Conservation (phyloP, 169 alveolate genomes). For the Eimeria sp. region DNA sequence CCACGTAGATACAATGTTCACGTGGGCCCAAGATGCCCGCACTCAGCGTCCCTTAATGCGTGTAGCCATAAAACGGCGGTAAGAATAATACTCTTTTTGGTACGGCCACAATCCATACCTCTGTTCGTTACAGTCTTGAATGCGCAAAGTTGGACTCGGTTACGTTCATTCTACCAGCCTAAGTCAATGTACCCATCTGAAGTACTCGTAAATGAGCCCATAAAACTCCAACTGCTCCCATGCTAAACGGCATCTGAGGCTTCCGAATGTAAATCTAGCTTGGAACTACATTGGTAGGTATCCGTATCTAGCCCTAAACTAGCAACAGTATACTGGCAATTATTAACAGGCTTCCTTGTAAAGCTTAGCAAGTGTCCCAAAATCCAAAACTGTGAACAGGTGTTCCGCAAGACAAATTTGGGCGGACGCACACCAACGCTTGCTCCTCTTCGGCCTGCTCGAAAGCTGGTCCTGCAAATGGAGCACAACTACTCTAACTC, state of each 20-base stretch:
- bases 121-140: background rate
- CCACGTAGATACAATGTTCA: background rate
- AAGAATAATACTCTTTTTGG: background rate
- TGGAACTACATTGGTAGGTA: background rate
- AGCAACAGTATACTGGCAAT: background rate
- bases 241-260: background rate
- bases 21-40: too few relatives aligned
- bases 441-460: background rate
- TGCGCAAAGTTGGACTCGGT: background rate
- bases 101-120: background rate
- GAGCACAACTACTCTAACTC: background rate
- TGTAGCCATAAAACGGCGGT: background rate
- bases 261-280: background rate
- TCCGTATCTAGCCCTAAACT: background rate
- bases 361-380: constrained; percentile 6
- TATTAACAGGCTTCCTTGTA: background rate
- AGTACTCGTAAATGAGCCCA: background rate
- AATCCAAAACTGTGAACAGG: constrained; percentile 5
- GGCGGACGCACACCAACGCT: background rate
- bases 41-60: too few relatives aligned
- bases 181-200: background rate
- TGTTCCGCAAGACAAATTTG: constrained; percentile 6
- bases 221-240: background rate
- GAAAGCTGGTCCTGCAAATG: background rate
- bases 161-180: background rate